Evolutionary conservation across 2,329 filamentous ascomycete genomes (phyloP).

Genomic region (Aspergillus tamarii): DNA sequence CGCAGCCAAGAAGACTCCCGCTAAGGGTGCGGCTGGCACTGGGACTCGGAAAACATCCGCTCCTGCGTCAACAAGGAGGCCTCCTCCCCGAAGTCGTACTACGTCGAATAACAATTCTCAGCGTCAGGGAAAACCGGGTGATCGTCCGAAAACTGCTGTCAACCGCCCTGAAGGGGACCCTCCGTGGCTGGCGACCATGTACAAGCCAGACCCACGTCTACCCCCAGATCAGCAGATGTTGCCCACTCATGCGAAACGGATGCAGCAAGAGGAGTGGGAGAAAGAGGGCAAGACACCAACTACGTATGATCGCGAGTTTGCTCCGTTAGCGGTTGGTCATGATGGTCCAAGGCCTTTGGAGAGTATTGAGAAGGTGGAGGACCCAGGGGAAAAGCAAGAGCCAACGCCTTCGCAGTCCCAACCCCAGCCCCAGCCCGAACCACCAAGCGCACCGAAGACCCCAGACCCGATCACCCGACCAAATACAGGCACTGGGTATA

Average conservation of each 20-base stretch:
- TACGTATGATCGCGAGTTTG: constrained; percentile 85
- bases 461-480: constrained; percentile 34
- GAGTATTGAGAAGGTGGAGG: constrained; percentile 19
- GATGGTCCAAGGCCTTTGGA: constrained; percentile 34
- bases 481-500: constrained; percentile 53
- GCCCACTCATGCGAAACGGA: constrained; percentile 85
- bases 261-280: constrained; percentile 96
- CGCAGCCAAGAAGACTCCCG: constrained; percentile 35
- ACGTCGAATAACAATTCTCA: constrained; percentile 41
- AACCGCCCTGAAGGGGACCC: constrained; percentile 89
- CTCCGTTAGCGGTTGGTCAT: constrained; percentile 65
- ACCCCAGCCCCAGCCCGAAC: constrained; percentile 14
- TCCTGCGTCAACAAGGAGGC: constrained; percentile 44
- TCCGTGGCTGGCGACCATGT: constrained; percentile 92
- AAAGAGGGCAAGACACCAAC: constrained; percentile 84
- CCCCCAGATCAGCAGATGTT: constrained; percentile 95
- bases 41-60: constrained; percentile 43
- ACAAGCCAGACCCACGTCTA: constrained; percentile 90
- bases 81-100: constrained; percentile 41
- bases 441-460: constrained; percentile 28
- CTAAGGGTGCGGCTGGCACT: constrained; percentile 29
- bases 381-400: constrained; percentile 9
- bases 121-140: constrained; percentile 65
- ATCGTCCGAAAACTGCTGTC: constrained; percentile 57
- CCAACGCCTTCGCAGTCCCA: constrained; percentile 7